A percentile compares a stretch with the other conserved stretches of the same genome.
Conservation (phyloP, 2,329 filamentous ascomycete genomes). For the Lachnum nothofagi region DNA sequence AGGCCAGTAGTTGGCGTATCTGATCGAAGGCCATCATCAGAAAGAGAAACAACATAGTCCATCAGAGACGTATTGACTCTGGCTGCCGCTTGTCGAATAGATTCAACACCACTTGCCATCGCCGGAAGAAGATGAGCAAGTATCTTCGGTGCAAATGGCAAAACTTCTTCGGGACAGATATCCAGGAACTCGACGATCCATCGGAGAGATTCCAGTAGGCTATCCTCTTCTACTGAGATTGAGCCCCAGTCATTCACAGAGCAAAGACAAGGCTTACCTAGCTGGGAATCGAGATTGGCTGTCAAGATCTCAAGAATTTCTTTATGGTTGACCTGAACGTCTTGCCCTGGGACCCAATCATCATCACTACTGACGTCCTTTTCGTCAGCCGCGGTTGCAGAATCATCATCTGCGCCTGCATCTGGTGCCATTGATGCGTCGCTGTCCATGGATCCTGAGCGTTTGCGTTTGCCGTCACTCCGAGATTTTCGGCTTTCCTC, state of each 20-base stretch:
- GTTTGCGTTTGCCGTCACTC: constrained; percentile 60
- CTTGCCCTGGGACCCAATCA: constrained; percentile 96
- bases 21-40: constrained; percentile 53
- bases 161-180: constrained; percentile 92
- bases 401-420: constrained; percentile 56
- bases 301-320: constrained; percentile 90
- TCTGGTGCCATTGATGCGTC: constrained; percentile 47
- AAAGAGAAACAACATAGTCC: constrained; percentile 88
- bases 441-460: constrained; percentile 66
- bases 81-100: constrained; percentile 80
- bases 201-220: constrained; percentile 80
- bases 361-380: constrained; percentile 66
- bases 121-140: constrained; percentile 87
- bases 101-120: constrained; percentile 86
- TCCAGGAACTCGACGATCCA: constrained; percentile 98
- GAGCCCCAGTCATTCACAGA: constrained; percentile 6
- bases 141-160: constrained; percentile 89
- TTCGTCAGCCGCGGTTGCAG: constrained; percentile 52
- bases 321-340: constrained; percentile 89
- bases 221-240: constrained; percentile 68
- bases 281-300: constrained; percentile 75
- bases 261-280: constrained; percentile 48
- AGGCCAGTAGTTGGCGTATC: constrained; percentile 36
- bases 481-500: constrained; percentile 71
- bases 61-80: constrained; percentile 87